Percentiles rank a stretch among this genome's conserved stretches.
These are phyloP conservation scores for Beverwykella pulmonaria DNA, from an alignment of 495 filamentous ascomycete species.

Conservation along the genomic window DNA sequence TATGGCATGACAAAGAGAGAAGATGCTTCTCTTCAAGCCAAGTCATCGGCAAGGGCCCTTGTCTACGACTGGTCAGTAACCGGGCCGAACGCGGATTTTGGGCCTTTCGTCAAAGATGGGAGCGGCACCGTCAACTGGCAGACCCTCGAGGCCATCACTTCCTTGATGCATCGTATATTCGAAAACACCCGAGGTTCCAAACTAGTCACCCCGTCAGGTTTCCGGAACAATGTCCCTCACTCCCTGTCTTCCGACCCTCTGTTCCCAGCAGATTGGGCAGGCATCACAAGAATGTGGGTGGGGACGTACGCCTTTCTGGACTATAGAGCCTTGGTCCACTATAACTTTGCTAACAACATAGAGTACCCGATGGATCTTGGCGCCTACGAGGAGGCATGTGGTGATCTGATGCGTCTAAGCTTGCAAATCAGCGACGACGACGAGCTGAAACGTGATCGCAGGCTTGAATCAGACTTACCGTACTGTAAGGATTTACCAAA, in stretches of 20 bases:
- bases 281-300: conserved; percentile 22
- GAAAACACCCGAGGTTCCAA: background rate
- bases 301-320: conserved; percentile 36
- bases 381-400: conserved; percentile 28
- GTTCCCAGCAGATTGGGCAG: conserved; percentile 29
- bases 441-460: conserved; percentile 16
- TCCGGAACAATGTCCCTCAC: conserved; percentile 17
- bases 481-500: conserved; percentile 30
- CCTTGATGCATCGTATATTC: conserved; percentile 33
- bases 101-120: conserved; percentile 25
- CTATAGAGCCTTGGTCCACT: conserved; percentile 29
- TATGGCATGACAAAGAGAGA: conserved; percentile 31
- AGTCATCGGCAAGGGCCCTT: conserved; percentile 24
- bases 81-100: conserved; percentile 19
- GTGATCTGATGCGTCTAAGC: conserved; percentile 30
- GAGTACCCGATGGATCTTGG: conserved; percentile 27
- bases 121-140: conserved; percentile 31
- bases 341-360: conserved; percentile 30
- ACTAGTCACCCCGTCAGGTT: conserved; percentile 4
- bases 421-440: conserved; percentile 16
- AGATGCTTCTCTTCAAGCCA: conserved; percentile 15
- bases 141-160: conserved; percentile 27
- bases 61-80: conserved; percentile 34
- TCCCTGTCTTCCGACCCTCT: background rate
- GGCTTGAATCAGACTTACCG: conserved; percentile 24